A percentile compares a stretch with the other conserved stretches of the same genome.
Conservation (phyloP, 352 stramenopile species). For the Thraustotheca clavata region DNA sequence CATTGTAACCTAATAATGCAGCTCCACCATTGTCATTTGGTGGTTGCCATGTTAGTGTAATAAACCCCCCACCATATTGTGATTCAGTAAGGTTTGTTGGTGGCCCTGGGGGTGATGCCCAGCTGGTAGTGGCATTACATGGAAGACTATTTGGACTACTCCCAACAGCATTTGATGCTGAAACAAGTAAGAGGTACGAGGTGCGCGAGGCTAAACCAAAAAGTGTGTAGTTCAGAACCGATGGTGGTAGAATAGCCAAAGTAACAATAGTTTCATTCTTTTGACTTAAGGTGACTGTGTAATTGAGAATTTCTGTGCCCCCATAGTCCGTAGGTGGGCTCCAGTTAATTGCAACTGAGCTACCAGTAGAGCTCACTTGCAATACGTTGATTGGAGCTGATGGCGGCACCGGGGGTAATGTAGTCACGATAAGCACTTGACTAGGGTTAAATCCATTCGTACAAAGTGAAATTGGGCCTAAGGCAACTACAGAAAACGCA, state of each 20-base stretch:
- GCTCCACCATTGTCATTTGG: constrained; percentile 44
- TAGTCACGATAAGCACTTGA: not conserved
- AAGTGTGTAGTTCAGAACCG: not conserved
- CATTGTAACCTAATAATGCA: constrained; percentile 39
- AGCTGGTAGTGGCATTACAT: not conserved
- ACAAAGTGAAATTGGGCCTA: not conserved
- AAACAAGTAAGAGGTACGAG: not conserved
- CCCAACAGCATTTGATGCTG: not conserved
- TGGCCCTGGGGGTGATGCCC: not conserved
- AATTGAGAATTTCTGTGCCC: not conserved
- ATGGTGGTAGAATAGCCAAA: not conserved
- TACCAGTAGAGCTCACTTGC: not conserved
- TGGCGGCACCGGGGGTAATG: not conserved
- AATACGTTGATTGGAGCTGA: not conserved
- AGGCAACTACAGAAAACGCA: not conserved
- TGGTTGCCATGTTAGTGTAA: constrained; percentile 38
- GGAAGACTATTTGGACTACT: not conserved
- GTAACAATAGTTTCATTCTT: no score
- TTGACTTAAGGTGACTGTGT: not conserved
- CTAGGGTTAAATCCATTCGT: not conserved
- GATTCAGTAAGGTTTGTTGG: constrained; percentile 28
- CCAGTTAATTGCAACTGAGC: not conserved
- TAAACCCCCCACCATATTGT: constrained; percentile 33
- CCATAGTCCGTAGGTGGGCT: not conserved
- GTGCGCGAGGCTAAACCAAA: not conserved